These are phyloP conservation scores for Podospora australis DNA, from an alignment of 495 filamentous ascomycete species.

Conservation along the genomic window DNA sequence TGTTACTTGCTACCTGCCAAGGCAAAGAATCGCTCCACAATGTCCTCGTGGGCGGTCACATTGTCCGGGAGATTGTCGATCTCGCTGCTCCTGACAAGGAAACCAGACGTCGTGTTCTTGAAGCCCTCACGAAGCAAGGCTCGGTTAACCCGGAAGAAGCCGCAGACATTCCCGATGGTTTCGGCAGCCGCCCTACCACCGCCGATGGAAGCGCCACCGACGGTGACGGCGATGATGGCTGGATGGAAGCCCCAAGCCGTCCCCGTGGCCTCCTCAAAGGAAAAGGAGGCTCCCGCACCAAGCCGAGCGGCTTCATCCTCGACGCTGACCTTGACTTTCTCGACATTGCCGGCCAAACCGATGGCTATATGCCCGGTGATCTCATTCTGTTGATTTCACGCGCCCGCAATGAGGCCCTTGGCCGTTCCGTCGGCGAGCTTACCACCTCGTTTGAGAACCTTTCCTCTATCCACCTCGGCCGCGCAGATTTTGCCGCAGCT, in stretches of 20 bases:
- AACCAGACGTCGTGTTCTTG: conserved; percentile 71
- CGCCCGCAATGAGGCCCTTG: conserved; percentile 84
- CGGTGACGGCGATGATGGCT: conserved; percentile 54
- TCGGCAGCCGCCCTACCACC: conserved; percentile 46
- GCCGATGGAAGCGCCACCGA: conserved; percentile 42
- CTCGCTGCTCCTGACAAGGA: conserved; percentile 90
- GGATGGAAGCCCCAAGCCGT: conserved; percentile 58
- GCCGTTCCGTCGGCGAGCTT: conserved; percentile 55
- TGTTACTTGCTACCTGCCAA: conserved; percentile 85
- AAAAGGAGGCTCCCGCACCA: conserved; percentile 12
- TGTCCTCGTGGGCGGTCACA: conserved; percentile 69
- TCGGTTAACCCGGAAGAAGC: conserved; percentile 34
- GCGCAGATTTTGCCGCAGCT: conserved; percentile 72
- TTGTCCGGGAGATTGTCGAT: conserved; percentile 75
- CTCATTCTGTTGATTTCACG: conserved; percentile 77
- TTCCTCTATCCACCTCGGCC: conserved; percentile 51
- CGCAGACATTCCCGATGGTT: conserved; percentile 28
- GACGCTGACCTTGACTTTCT: conserved; percentile 80
- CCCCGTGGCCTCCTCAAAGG: conserved; percentile 5
- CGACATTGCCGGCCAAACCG: conserved; percentile 84
- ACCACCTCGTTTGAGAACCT: conserved; percentile 14
- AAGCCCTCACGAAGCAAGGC: conserved; percentile 55
- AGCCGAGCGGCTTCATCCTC: conserved; percentile 57
- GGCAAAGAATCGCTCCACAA: conserved; percentile 83
- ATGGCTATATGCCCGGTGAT: conserved; percentile 97